Evolutionary conservation across 805 yeast species (phyloP).

Genomic region (Candida saitoana): DNA sequence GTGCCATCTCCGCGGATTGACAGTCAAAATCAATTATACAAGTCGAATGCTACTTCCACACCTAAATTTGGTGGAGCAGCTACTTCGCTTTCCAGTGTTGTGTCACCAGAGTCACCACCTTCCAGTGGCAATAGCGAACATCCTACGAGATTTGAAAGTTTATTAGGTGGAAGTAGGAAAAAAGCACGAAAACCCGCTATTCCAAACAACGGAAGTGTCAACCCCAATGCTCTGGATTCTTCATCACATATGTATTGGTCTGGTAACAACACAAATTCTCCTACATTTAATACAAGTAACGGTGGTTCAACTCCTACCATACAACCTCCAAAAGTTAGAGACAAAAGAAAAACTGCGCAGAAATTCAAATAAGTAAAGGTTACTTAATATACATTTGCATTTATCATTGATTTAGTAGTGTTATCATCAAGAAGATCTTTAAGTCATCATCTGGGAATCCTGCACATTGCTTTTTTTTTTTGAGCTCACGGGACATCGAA

Average conservation of each 20-base stretch:
- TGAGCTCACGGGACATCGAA: constrained; percentile 3
- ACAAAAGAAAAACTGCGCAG: constrained; percentile 17
- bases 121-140: constrained; percentile 9
- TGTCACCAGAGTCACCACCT: constrained; percentile 3
- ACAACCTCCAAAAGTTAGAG: constrained; percentile 10
- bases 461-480: not conserved
- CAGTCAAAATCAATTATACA: constrained; percentile 12
- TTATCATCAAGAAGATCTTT: no score
- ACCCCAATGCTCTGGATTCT: constrained; percentile 11
- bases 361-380: constrained; percentile 14
- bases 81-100: constrained; percentile 1
- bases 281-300: not conserved
- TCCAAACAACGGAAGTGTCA: not conserved
- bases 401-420: no score
- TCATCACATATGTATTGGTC: constrained; percentile 7
- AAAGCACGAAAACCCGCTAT: constrained; percentile 15
- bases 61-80: constrained; percentile 7
- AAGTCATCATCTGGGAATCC: not conserved
- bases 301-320: constrained; percentile 5
- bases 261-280: not conserved
- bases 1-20: constrained; percentile 20
- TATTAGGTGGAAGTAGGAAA: constrained; percentile 25
- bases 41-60: constrained; percentile 8
- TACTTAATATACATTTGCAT: no score
- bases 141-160: constrained; percentile 22